Percentiles rank a stretch among this genome's conserved stretches.
phyloP scores from a whole-genome alignment of 108 stramenopile species.

The Schizochytrium sp. region DNA sequence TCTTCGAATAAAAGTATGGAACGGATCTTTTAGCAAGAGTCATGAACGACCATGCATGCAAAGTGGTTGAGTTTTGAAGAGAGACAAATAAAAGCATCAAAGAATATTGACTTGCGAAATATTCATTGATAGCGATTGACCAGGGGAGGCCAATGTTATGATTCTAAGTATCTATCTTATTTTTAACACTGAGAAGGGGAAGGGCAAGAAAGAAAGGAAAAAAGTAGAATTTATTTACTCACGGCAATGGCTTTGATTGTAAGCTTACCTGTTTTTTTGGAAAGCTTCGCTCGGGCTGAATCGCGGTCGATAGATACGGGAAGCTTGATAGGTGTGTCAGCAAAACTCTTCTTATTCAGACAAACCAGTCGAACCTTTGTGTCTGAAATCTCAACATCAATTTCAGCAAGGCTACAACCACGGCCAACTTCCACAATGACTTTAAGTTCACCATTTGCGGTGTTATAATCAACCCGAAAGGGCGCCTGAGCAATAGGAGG shows the following conservation, averaged over 20 bases:
- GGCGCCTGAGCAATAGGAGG: neutral
- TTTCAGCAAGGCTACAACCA: neutral
- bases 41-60: too few relatives aligned
- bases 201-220: neutral
- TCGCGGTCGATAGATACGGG: conserved; percentile 23
- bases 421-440: neutral
- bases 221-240: neutral
- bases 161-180: neutral
- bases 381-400: conserved; percentile 38
- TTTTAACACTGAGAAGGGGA: neutral
- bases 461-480: neutral
- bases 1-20: too few relatives aligned
- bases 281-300: neutral
- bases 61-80: too few relatives aligned
- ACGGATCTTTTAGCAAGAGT: too few relatives aligned
- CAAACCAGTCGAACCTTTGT: neutral
- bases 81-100: too few relatives aligned
- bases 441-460: neutral
- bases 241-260: neutral
- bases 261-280: conserved; percentile 57
- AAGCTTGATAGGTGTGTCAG: neutral
- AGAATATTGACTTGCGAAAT: too few relatives aligned
- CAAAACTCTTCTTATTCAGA: neutral
- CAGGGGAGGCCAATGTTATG: too few relatives aligned
- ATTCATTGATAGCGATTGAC: too few relatives aligned